Evolutionary conservation across 2,329 filamentous ascomycete genomes (phyloP).

Genomic region (Scolecobasidium constrictum): DNA sequence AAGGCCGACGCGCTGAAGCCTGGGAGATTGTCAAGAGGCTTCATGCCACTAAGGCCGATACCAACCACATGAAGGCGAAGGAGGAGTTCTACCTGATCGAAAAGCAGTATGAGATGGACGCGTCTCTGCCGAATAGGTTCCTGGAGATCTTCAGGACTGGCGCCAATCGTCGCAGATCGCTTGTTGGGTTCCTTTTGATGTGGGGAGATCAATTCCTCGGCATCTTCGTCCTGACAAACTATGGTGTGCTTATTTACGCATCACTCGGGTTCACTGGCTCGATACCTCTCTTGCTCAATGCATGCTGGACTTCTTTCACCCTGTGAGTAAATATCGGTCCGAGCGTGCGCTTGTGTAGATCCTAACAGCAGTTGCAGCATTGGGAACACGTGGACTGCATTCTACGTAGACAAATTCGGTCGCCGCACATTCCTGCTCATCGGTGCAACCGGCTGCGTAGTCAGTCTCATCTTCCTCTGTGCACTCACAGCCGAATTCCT

Average conservation of each 20-base stretch:
- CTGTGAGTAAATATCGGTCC: no score
- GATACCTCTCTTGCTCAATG: constrained; percentile 16
- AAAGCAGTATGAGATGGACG: constrained; percentile 32
- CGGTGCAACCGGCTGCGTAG: constrained; percentile 12
- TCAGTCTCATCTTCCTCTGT: constrained; percentile 12
- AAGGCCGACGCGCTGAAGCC: constrained; percentile 35
- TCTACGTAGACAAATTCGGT: constrained; percentile 16
- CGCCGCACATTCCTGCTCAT: constrained; percentile 16
- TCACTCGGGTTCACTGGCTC: constrained; percentile 15
- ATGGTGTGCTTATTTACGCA: constrained; percentile 15
- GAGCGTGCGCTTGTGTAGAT: no score
- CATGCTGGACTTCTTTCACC: constrained; percentile 16
- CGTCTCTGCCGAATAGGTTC: constrained; percentile 15
- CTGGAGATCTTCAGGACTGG: constrained; percentile 32
- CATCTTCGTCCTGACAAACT: constrained; percentile 13
- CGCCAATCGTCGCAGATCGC: constrained; percentile 28
- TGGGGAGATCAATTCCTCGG: constrained; percentile 26
- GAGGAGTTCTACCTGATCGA: constrained; percentile 34
- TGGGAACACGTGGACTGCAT: constrained; percentile 17
- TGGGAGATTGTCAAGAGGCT: constrained; percentile 31
- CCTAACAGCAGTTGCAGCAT: no score
- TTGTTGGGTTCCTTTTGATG: constrained; percentile 31
- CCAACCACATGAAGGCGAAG: constrained; percentile 25
- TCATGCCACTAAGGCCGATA: constrained; percentile 30
- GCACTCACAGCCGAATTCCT: constrained; percentile 15